A percentile compares a stretch with the other conserved stretches of the same genome.
phyloP scores from a whole-genome alignment of 257 asterid genomes.

The Plantago ovata region DNA sequence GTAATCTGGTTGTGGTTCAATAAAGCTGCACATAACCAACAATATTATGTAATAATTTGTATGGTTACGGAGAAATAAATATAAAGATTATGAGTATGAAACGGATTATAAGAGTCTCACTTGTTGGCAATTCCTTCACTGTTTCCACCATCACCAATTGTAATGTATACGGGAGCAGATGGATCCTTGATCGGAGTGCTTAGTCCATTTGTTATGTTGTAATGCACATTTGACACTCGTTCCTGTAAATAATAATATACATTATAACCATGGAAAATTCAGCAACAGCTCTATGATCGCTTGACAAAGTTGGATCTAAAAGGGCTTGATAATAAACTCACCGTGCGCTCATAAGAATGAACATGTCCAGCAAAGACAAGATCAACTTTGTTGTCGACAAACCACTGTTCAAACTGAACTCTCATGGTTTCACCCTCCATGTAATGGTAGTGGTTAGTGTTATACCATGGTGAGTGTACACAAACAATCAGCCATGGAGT shows the following conservation, averaged over 20 bases:
- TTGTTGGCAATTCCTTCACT: slow-evolving; percentile 48
- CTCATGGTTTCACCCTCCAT: slow-evolving; percentile 64
- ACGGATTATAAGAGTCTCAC: slow-evolving; percentile 14
- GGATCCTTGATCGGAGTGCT: slow-evolving; percentile 36
- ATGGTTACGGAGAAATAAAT: not conserved
- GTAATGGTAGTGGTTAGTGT: slow-evolving; percentile 40
- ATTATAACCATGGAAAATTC: too few relatives aligned
- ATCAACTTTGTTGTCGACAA: slow-evolving; percentile 45
- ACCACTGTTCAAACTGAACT: slow-evolving; percentile 46
- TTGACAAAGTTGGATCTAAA: not conserved
- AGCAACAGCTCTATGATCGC: too few relatives aligned
- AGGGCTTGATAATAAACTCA: slow-evolving; percentile 4
- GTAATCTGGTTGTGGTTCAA: slow-evolving; percentile 47
- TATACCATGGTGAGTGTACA: slow-evolving; percentile 44
- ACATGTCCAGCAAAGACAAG: slow-evolving; percentile 53
- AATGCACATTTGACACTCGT: slow-evolving; percentile 38
- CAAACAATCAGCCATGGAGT: slow-evolving; percentile 54
- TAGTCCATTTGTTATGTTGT: slow-evolving; percentile 44
- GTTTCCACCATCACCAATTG: slow-evolving; percentile 61
- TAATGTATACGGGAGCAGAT: slow-evolving; percentile 47
- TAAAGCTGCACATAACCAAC: slow-evolving; percentile 27
- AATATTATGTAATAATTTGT: not conserved
- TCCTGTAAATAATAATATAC: slow-evolving; percentile 21
- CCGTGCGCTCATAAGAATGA: slow-evolving; percentile 52
- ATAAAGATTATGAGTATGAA: not conserved